Evolutionary conservation across 768 basidiomycete genomes (phyloP), one percentile per base, ranked within the genome.

Genomic region (Suillus hirtellus): DNA sequence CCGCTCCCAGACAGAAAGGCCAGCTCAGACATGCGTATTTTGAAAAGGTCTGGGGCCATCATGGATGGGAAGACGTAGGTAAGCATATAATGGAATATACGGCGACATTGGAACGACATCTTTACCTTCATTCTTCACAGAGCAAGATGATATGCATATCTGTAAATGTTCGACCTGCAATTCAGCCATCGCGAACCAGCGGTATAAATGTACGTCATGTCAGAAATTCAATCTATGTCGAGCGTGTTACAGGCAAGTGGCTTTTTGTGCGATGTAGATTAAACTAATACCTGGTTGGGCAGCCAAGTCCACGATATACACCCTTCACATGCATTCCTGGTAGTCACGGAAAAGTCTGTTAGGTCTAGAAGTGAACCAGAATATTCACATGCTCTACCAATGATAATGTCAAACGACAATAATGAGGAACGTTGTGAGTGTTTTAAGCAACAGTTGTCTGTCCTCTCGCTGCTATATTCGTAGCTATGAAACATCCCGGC

Each of bases 281-380:
- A 40, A 61, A 66, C 11, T 63, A 43, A n/a, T 3, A 34, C 56
- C 24, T 35, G 15, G 31, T 47, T 38, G 61, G 60, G 54, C 65
- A 95, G 94, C 70, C 87, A 92, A 77, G 94, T 95, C 12, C 92
- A 96, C 67, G 93, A 95, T 69, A 84, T 96, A 17, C 95, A 98
- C 70, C 96, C 95, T 1, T 84, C 86, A 0, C 94, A 98, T 70
- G 86, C 90, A 2, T 97, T 96, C 80, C 77, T 96, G 21, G 82
- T 85, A 10, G 84, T 95, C 6, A 89, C 89, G n/a, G 91, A 92
- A 66, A 84, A 80, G 68, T 80, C 79, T 3, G 62, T 70, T 31
- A 80, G 80, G 34, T 73, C 76, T 27, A 70, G 66, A 40, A 81
- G 77, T 65, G 82, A 80, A 47, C 72, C 79, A 2, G 84, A 82